These are phyloP conservation scores for Sclerotinia borealis DNA, from an alignment of 2,329 filamentous ascomycete genomes.

Conservation along the genomic window DNA sequence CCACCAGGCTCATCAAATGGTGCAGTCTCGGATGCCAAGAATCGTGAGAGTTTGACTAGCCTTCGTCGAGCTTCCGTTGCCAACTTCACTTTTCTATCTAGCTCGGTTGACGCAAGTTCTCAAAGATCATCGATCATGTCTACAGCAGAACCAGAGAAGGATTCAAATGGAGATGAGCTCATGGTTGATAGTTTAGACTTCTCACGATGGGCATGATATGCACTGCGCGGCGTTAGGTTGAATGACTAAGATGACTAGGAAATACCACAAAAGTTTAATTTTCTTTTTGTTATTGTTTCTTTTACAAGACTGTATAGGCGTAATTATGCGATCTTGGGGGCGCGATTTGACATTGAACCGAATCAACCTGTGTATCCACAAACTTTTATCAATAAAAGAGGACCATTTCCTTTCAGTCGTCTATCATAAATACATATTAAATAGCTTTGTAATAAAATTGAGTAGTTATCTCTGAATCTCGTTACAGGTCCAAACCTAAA, in stretches of 20 bases:
- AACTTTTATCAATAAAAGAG: background rate
- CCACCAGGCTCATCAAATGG: slow-evolving; percentile 32
- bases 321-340: background rate
- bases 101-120: slow-evolving; percentile 48
- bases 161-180: slow-evolving; percentile 24
- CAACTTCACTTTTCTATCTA: slow-evolving; percentile 60
- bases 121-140: slow-evolving; percentile 55
- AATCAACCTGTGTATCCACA: background rate
- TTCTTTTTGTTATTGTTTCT: background rate
- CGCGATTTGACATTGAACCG: background rate
- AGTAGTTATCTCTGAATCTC: background rate
- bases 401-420: background rate
- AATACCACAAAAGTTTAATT: slow-evolving; percentile 28
- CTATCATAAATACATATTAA: background rate
- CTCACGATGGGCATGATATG: slow-evolving; percentile 31
- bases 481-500: background rate
- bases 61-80: slow-evolving; percentile 58
- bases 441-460: background rate
- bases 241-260: slow-evolving; percentile 9
- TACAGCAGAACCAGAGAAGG: slow-evolving; percentile 49
- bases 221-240: slow-evolving; percentile 3
- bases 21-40: slow-evolving; percentile 31
- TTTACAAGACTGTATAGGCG: background rate
- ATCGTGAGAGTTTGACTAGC: slow-evolving; percentile 55
- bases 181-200: slow-evolving; percentile 32